Evolutionary conservation across 495 filamentous ascomycete genomes (phyloP), one percentile per base, ranked within the genome.

Genomic region (Podospora sp.): DNA sequence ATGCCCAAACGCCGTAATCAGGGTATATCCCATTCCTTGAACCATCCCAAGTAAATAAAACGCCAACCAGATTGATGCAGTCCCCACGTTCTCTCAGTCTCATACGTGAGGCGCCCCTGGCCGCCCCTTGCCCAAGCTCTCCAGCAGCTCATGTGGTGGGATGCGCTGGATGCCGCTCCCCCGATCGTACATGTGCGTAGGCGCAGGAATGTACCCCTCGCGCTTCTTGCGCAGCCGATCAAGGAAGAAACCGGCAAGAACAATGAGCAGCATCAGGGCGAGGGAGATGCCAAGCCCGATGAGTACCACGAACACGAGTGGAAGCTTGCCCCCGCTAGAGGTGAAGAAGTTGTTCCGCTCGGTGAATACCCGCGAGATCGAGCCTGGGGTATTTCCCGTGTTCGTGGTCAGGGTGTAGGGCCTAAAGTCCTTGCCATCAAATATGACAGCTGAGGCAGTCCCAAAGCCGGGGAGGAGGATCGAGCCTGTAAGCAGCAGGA

Each of bases 211-310:
- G 71, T 98, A 98, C 50, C 95, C 96, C 75, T 97, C 92, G 40
- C 89, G 85, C 78, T 87, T 88, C 71, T 93, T 90, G 72, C 95
- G 90, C 53, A 92, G 84, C 63, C 93, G 89, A 75, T 97, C 94
- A 33, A 92, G 81, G 63, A 96, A 80, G 63, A 98, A 85, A 65
- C 95, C 95, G 29, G 88, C 85, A 24, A 92, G 86, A 63, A 99
- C 93, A 58, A 99, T 87, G 51, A 97, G 81, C 78, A 97, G 91
- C 73, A 94, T 92, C 66, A 94, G 86, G 57, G 84, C 93, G 8
- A 98, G 86, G 0, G 95, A 89, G 67, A 95, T 92, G 56, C 90
- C 96, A 63, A 99, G 89, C n/a, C 88, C 90, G 56, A 99, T 94
- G 33, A 99, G 85, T 18, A 97, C 91, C 33, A 97, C 85, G 68